phyloP scores from a whole-genome alignment of 23 red algal species.

The Gracilaria domingensis region DNA sequence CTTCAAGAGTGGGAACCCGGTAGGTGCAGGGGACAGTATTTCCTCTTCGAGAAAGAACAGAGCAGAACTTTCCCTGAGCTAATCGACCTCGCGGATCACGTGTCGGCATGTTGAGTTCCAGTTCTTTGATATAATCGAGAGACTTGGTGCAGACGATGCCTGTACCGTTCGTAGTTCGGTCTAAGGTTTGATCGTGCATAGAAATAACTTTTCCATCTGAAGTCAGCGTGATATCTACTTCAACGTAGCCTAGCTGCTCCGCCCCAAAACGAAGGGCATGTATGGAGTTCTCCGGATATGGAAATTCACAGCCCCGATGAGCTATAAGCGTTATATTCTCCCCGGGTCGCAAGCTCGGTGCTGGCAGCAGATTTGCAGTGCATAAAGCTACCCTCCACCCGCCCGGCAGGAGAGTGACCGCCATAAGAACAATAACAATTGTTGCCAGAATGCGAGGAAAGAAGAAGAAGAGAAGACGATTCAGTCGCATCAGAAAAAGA shows the following conservation, averaged over 20 bases:
- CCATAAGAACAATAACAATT: slow-evolving; percentile 17
- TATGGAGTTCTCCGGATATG: slow-evolving; percentile 69
- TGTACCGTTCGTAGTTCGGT: slow-evolving; percentile 74
- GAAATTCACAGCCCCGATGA: slow-evolving; percentile 71
- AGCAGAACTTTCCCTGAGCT: slow-evolving; percentile 63
- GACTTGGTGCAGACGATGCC: slow-evolving; percentile 46
- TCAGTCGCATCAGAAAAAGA: slow-evolving; percentile 35
- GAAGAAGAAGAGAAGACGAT: slow-evolving; percentile 26
- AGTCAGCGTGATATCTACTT: slow-evolving; percentile 59
- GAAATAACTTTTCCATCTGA: slow-evolving; percentile 42
- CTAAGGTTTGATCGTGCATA: slow-evolving; percentile 61
- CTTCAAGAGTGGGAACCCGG: slow-evolving; percentile 55
- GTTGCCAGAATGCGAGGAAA: slow-evolving; percentile 58
- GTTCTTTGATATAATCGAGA: slow-evolving; percentile 34
- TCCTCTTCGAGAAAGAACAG: slow-evolving; percentile 14
- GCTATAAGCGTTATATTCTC: slow-evolving; percentile 69
- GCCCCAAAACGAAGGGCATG: slow-evolving; percentile 42
- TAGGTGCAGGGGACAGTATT: slow-evolving; percentile 50
- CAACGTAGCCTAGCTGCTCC: slow-evolving; percentile 23
- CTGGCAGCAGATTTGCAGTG: slow-evolving; percentile 50
- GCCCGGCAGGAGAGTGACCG: slow-evolving; percentile 45
- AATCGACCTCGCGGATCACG: slow-evolving; percentile 54
- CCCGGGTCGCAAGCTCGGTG: slow-evolving; percentile 37
- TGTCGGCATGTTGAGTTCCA: slow-evolving; percentile 51
- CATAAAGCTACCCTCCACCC: slow-evolving; percentile 67